Evolutionary conservation across 129 eudicot genomes (phyloP), one percentile per base, ranked within the genome.

Genomic region (Scalesia atractyloides): DNA sequence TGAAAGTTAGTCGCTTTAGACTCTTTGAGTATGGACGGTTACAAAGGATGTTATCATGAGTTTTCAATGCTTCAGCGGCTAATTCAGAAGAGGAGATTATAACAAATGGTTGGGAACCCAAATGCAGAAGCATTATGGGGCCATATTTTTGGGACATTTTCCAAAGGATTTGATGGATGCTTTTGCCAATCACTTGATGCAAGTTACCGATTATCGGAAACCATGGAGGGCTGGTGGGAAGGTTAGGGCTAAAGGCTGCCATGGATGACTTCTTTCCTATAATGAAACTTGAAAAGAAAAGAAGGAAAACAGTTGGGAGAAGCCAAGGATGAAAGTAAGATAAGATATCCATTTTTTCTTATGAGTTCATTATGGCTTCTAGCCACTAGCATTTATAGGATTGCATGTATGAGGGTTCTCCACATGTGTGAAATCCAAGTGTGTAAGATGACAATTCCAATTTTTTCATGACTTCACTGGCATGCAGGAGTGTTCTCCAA

Each of bases 51-150:
- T 47, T 13, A 66, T 66, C 70, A 10, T 66, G 54, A 4, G 70
- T 66, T 44, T 66, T 19, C 2, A 66, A 41, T 7, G 33, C 70
- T 66, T 66, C 17, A 0, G 17, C 12, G 6, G 70, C 70, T 17
- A 44, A 4, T 5, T 43, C 11, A 43, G 37, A 17, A 7, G 70
- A 66, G 10, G 70, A 43, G 13, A 66, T 66, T 5, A 66, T 10
- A 39, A 66, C 49, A 12, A 19, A 19, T 12, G 70, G 70, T 19
- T 66, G 53, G 5, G 26, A 14, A 66, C 56, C 70, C 20, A 41
- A 66, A 44, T 41, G 70, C 5, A 66, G 70, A 66, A 66, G 70
- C 37, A 66, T 66, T 20, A 39, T 18, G 12, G 70, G 70, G 17
- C 70, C 70, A 7, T 66, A 66, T 12, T 66, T 44, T 39, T 17